Base-by-base conservation (phyloP, 2,329 filamentous ascomycete genomes). In the Neonectria magnoliae region DNA sequence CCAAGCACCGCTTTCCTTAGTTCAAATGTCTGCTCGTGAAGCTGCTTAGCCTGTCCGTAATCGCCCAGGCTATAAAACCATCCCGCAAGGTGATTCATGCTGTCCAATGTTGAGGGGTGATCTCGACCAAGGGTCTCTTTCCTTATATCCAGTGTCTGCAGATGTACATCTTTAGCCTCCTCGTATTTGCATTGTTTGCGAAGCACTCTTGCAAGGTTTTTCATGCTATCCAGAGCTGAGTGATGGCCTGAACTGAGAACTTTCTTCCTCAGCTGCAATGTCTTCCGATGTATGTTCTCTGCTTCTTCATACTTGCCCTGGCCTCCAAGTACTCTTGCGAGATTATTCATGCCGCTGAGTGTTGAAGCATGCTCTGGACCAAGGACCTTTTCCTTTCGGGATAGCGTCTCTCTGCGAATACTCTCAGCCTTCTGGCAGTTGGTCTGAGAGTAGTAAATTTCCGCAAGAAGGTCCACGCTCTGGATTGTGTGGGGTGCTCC, bases 301-400 rank as follows among this genome's bases (percentile, higher is more conserved):
- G 71, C 72, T 57, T 73, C 68, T 9, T 68, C 10, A 33, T 72
- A 66, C 45, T 64, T 57, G 3, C 66, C 64, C 27, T 29, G 27
- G 27, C 27, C 9, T 4, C 4, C 9, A 29, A 29, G 9, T 9
- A 29, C 27, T 8, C 7, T 9, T 29, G 27, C 27, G 6, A 29
- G 27, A 9, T 29, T 29, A 9, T 29, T 29, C 27, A 29, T 29
- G 9, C 4, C 6, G 27, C 27, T 7, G 9, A 29, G 27, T 9
- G 27, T 29, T 8, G 9, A 29, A 2, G 6, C 7, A 29, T 29
- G 27, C 27, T 29, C 27, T 29, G 6, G 6, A 9, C 27, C 27
- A 29, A 29, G 2, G 1, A 29, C 7, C 27, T 29, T 29, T 29
- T 29, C 27, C 27, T 29, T 25, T 25, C 4, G 22, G 22, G 22